Conservation (phyloP, 257 asterid species). For the Lavandula angustifolia region DNA sequence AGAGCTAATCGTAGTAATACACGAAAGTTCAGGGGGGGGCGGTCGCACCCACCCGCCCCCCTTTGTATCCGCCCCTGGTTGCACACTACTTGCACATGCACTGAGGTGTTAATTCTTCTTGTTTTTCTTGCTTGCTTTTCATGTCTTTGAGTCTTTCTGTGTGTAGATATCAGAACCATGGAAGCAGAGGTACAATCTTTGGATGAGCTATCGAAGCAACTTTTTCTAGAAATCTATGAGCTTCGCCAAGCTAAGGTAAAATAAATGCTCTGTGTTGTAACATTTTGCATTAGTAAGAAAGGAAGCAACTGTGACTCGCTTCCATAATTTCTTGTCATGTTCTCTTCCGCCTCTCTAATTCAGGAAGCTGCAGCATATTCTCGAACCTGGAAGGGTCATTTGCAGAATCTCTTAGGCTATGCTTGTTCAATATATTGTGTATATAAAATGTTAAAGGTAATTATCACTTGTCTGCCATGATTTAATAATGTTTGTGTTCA, state of each 20-base stretch:
- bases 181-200: conserved; percentile 90
- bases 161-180: conserved; percentile 77
- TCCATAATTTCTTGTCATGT: conserved; percentile 19
- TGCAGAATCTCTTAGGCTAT: conserved; percentile 98
- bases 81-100: no score
- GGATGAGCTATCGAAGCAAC: conserved; percentile 94
- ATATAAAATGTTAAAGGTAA: conserved; percentile 92
- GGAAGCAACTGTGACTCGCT: conserved; percentile 16
- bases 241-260: conserved; percentile 99
- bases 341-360: conserved; percentile 23
- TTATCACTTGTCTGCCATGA: conserved; percentile 4
- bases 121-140: conserved; percentile 18
- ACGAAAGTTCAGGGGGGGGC: no score
- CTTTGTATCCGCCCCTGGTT: no score
- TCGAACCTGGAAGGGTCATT: conserved; percentile 99
- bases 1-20: no score
- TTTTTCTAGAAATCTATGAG: conserved; percentile 92
- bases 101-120: conserved; percentile 11
- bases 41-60: no score
- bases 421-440: conserved; percentile 93
- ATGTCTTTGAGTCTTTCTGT: conserved; percentile 27
- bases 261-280: neutral
- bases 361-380: conserved; percentile 99
- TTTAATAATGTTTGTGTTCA: neutral
- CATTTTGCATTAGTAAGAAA: neutral